Percentiles rank a stretch among this genome's conserved stretches.
Evolutionary conservation across 768 basidiomycete species (phyloP).

Genomic region (Russula griseocarnosa): DNA sequence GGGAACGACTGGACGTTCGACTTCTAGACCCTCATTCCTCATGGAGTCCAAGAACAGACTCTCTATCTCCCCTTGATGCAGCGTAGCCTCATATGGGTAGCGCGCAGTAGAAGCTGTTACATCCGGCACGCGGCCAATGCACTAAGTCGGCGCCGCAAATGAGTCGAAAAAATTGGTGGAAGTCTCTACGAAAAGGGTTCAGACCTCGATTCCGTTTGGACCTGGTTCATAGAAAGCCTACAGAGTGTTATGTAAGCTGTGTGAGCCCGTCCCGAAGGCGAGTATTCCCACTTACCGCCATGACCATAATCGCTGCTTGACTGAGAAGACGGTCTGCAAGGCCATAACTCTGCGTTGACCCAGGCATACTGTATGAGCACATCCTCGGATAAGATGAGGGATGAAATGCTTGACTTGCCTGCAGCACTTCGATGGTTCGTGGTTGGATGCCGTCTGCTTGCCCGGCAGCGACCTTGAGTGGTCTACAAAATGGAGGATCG

Average conservation of each 20-base stretch:
- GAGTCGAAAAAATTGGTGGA: background rate
- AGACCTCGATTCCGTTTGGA: slow-evolving; percentile 56
- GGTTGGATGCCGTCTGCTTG: slow-evolving; percentile 57
- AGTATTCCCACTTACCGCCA: slow-evolving; percentile 46
- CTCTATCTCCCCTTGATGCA: slow-evolving; percentile 61
- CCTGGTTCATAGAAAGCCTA: slow-evolving; percentile 76
- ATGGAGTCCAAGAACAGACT: slow-evolving; percentile 55
- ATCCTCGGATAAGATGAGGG: too few species aligned
- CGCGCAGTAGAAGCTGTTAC: slow-evolving; percentile 59
- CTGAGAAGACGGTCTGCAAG: slow-evolving; percentile 59
- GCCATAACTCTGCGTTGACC: slow-evolving; percentile 60
- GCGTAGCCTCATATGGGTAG: slow-evolving; percentile 68
- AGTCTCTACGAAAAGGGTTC: background rate
- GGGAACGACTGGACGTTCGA: slow-evolving; percentile 50
- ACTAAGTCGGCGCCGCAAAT: slow-evolving; percentile 36
- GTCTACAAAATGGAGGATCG: slow-evolving; percentile 30
- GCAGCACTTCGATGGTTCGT: slow-evolving; percentile 50
- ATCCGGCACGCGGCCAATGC: slow-evolving; percentile 59
- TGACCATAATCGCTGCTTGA: slow-evolving; percentile 66
- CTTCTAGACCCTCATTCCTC: slow-evolving; percentile 43
- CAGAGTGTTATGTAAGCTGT: background rate
- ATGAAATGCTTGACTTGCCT: slow-evolving; percentile 33
- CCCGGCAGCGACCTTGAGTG: slow-evolving; percentile 41
- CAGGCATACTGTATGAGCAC: background rate
- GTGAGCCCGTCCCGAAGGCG: background rate